Evolutionary conservation across 1,284 basidiomycete species (phyloP), one percentile per base, ranked within the genome.

Genomic region (Austroboletus novae-zelandiae): DNA sequence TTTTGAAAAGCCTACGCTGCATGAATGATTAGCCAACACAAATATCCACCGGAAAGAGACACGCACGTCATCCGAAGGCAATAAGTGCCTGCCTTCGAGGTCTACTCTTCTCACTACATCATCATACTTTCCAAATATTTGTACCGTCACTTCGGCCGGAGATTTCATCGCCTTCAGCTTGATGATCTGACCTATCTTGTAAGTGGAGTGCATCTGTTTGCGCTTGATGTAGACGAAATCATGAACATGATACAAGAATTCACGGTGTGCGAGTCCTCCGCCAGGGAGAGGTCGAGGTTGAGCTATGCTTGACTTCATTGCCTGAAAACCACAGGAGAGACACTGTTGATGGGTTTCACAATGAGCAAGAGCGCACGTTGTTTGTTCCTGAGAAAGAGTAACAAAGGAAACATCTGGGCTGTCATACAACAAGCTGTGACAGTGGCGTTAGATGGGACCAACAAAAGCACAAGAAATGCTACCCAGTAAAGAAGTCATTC

Each of bases 141-240:
- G 68, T 31, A 84, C 69, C 15, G 62, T 60, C n/a, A 81, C 56
- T 36, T 61, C 56, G 5, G 57, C 54, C 17, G 57, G 57, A 31
- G 41, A 56, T 34, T 53, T 60, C 57, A 61, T 58, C 15, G 58
- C 56, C 20, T 58, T 56, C 25, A 81, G 57, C 10, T 68, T 61
- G n/a, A 67, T 56, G 43, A 88, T 78, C 56, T 84, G 83, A 0
- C 72, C 83, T 54, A 87, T 78, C 5, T 68, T 61, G 44, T 82
- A 72, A 3, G 79, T 60, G 1, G 60, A 52, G 32, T 65, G 58
- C 2, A 55, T 18, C 43, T 56, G 43, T 51, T 62, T 46, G 15
- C 42, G 70, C 52, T 61, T 71, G 55, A 84, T 47, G 57, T 84
- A 88, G 9, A 85, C 73, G 57, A 79, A 85, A 57, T 87, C 84